phyloP scores from a whole-genome alignment of 2,329 filamentous ascomycete species.

The Moelleriella libera region DNA sequence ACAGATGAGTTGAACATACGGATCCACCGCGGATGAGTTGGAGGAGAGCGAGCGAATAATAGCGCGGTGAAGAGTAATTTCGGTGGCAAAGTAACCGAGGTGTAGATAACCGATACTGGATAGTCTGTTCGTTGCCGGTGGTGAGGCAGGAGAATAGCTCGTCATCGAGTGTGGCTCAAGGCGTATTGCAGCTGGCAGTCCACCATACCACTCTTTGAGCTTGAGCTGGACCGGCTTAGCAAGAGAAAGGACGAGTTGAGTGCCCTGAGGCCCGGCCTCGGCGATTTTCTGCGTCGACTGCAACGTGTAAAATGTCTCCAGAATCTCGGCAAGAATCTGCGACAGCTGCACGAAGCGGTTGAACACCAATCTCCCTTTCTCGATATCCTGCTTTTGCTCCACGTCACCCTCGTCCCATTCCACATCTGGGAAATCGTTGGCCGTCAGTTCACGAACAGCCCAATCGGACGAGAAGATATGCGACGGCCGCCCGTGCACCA shows the following conservation, averaged over 20 bases:
- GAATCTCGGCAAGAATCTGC: slow-evolving; percentile 63
- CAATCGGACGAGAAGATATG: slow-evolving; percentile 58
- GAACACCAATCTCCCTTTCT: slow-evolving; percentile 57
- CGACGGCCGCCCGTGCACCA: slow-evolving; percentile 75
- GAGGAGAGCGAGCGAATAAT: slow-evolving; percentile 67
- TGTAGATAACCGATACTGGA: slow-evolving; percentile 67
- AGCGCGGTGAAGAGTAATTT: slow-evolving; percentile 83
- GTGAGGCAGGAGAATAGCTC: slow-evolving; percentile 6
- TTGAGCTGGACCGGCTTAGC: slow-evolving; percentile 74
- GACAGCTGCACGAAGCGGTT: slow-evolving; percentile 63
- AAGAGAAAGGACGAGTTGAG: slow-evolving; percentile 56
- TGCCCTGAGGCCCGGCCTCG: slow-evolving; percentile 54
- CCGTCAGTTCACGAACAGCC: slow-evolving; percentile 54
- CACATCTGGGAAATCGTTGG: slow-evolving; percentile 60
- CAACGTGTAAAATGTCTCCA: slow-evolving; percentile 72
- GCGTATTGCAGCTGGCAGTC: slow-evolving; percentile 46
- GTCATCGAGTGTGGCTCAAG: slow-evolving; percentile 44
- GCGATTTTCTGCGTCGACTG: slow-evolving; percentile 57
- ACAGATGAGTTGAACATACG: slow-evolving; percentile 82
- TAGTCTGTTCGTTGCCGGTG: slow-evolving; percentile 27
- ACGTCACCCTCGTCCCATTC: slow-evolving; percentile 48
- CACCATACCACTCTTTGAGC: slow-evolving; percentile 69
- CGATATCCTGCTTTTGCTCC: slow-evolving; percentile 50
- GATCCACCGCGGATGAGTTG: slow-evolving; percentile 38
- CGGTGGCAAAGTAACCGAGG: slow-evolving; percentile 83